A percentile compares a stretch with the other conserved stretches of the same genome.
Conservation (phyloP, 257 asterid genomes). For the Mitragyna speciosa region DNA sequence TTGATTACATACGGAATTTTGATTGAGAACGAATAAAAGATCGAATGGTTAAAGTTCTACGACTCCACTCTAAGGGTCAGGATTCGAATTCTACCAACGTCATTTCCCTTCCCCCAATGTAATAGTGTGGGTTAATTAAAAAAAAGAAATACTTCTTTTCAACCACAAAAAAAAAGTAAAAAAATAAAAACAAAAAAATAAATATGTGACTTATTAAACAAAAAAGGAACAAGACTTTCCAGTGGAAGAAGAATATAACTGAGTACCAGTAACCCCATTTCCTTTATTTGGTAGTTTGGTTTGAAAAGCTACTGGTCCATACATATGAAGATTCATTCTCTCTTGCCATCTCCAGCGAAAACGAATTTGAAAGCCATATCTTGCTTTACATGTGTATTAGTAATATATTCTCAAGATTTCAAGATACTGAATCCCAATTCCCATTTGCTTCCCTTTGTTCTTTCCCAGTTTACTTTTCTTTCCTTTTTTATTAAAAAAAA, state of each 20-base stretch:
- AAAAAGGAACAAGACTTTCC: slow-evolving; percentile 4
- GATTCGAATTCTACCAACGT: too few species aligned
- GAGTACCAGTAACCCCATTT: neutral
- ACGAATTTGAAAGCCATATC: slow-evolving; percentile 14
- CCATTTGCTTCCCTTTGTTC: neutral
- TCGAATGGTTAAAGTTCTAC: too few species aligned
- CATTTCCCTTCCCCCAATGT: too few species aligned
- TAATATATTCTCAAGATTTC: neutral
- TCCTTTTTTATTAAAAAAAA: neutral
- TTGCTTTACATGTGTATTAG: slow-evolving; percentile 1
- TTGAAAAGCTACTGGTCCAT: slow-evolving; percentile 19
- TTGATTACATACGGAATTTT: too few species aligned
- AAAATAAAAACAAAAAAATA: neutral
- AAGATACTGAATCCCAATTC: slow-evolving; percentile 9
- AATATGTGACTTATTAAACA: neutral
- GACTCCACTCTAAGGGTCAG: too few species aligned
- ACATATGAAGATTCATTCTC: slow-evolving; percentile 11
- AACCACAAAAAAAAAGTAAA: too few species aligned
- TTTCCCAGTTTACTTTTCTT: too few species aligned
- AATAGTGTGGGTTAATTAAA: too few species aligned
- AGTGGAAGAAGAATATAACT: slow-evolving; percentile 14
- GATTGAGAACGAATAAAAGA: too few species aligned
- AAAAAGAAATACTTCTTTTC: neutral
- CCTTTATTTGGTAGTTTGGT: slow-evolving; percentile 12
- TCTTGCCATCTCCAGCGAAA: slow-evolving; percentile 7